phyloP scores from a whole-genome alignment of 768 basidiomycete genomes.

The Psilocybe cyanescens region DNA sequence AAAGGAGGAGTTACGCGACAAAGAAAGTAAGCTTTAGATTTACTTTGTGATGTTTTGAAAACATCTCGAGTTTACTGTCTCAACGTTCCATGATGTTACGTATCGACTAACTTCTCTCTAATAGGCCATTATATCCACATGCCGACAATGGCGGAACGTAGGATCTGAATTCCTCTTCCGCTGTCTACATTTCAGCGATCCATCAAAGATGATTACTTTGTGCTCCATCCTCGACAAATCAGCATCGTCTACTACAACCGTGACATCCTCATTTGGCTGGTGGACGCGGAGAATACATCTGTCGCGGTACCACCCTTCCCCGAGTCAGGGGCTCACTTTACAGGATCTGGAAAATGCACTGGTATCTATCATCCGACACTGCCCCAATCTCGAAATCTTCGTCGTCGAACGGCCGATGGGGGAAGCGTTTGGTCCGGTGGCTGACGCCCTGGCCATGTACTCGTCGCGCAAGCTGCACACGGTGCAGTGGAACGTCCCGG shows the following conservation, averaged over 20 bases:
- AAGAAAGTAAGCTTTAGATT: slow-evolving; percentile 58
- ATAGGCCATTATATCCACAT: slow-evolving; percentile 72
- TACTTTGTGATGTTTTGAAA: not conserved
- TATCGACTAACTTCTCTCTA: slow-evolving; percentile 1
- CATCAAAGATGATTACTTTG: slow-evolving; percentile 55
- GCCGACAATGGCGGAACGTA: slow-evolving; percentile 62
- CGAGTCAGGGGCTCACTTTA: slow-evolving; percentile 42
- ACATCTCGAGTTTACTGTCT: not conserved
- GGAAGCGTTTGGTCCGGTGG: slow-evolving; percentile 62
- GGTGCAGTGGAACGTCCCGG: slow-evolving; percentile 62
- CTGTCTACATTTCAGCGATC: slow-evolving; percentile 69
- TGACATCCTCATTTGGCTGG: slow-evolving; percentile 62
- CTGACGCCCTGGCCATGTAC: slow-evolving; percentile 60
- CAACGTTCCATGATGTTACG: not conserved
- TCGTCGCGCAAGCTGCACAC: slow-evolving; percentile 58
- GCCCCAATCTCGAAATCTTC: slow-evolving; percentile 77
- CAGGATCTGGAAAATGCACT: slow-evolving; percentile 58
- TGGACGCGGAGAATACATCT: slow-evolving; percentile 78
- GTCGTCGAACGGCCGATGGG: slow-evolving; percentile 69
- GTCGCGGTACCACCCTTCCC: slow-evolving; percentile 47
- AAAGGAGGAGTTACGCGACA: slow-evolving; percentile 62
- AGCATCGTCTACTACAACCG: slow-evolving; percentile 34
- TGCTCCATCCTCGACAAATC: slow-evolving; percentile 54
- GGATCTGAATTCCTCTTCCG: slow-evolving; percentile 72
- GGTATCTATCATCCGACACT: slow-evolving; percentile 60